Base-by-base conservation (phyloP, 2,329 filamentous ascomycete species). In the Aureobasidium sp. region DNA sequence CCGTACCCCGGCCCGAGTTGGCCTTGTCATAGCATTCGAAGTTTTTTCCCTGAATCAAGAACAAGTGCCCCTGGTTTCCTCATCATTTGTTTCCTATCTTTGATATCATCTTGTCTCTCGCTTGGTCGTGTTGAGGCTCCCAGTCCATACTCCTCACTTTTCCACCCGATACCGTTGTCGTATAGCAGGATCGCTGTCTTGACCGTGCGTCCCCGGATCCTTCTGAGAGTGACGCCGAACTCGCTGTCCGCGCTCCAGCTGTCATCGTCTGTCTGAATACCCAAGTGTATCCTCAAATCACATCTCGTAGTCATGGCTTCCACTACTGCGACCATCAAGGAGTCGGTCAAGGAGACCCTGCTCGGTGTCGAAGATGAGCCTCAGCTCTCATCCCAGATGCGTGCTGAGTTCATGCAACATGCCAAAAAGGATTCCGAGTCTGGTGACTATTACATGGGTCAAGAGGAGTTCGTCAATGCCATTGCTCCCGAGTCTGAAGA, bases 381-480 rank as follows among this genome's bases (percentile, higher is more conserved):
- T 34, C 81, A 88, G 73, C 77, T 93, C 67, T 91, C 91, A 53
- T 81, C 84, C 65, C 87, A 92, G 74, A 87, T 87, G 66, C 89
- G 87, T 76, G 80, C 85, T 63, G 86, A 86, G 65, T 99, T 97
- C 76, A 77, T 86, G 69, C 84, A 84, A 71, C 81, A 92, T 79
- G 90, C 94, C 44, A 77, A 83, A 71, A 88, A 87, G 74, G 90
- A 96, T 71, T 80, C 87, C 64, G 81, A 85, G 68, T 82, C 86
- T 10, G 92, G 89, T 63, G 90, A 97, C 70, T 80, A 86, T 62
- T 91, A 84, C 72, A 89, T 99, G 84, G 86, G 83, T 50, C 84
- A 88, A 65, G 85, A 92, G n/a, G 85, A 95, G 73, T 99, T 99
- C 75, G 85, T 97, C 70, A 82, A 92, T 71, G 93, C 93, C 32